These are phyloP conservation scores for Saccharomycodes ludwigii DNA, from an alignment of 805 yeast species.

Conservation along the genomic window DNA sequence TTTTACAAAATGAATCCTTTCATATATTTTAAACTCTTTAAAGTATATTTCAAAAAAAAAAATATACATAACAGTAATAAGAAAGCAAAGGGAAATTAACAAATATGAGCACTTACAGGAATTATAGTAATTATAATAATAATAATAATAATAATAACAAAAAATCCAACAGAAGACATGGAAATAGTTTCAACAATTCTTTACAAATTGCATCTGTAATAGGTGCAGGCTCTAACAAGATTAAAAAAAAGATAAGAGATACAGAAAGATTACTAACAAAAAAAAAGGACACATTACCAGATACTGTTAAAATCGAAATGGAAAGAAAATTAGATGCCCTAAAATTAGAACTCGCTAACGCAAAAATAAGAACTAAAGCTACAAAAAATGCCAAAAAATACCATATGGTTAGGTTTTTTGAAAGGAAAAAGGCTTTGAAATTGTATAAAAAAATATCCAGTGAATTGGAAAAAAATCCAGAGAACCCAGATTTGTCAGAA, in stretches of 20 bases:
- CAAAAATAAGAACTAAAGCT: conserved; percentile 32
- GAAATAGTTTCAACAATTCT: conserved; percentile 11
- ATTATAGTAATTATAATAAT: too few species aligned
- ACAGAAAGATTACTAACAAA: conserved; percentile 53
- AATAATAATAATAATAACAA: too few species aligned
- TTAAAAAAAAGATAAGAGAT: conserved; percentile 81
- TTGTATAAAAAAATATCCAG: conserved; percentile 37
- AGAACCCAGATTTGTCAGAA: conserved; percentile 33
- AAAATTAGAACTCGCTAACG: conserved; percentile 41
- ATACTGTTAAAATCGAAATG: conserved; percentile 52
- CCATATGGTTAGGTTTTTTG: conserved; percentile 90
- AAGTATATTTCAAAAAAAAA: too few species aligned
- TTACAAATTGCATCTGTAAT: conserved; percentile 26
- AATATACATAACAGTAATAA: too few species aligned
- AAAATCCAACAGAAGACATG: conserved; percentile 6
- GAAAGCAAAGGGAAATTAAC: too few species aligned
- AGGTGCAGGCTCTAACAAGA: conserved; percentile 36
- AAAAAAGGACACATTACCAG: conserved; percentile 45
- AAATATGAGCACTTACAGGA: too few species aligned
- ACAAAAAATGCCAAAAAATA: conserved; percentile 56
- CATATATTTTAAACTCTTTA: too few species aligned
- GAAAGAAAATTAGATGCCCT: conserved; percentile 66
- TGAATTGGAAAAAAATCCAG: conserved; percentile 17
- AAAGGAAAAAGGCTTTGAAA: conserved; percentile 72
- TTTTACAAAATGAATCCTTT: too few species aligned